Percentiles rank a stretch among this genome's conserved stretches.
Evolutionary conservation across 164 flowering plant genomes (phyloP).

Genomic region (Vitis amurensis): DNA sequence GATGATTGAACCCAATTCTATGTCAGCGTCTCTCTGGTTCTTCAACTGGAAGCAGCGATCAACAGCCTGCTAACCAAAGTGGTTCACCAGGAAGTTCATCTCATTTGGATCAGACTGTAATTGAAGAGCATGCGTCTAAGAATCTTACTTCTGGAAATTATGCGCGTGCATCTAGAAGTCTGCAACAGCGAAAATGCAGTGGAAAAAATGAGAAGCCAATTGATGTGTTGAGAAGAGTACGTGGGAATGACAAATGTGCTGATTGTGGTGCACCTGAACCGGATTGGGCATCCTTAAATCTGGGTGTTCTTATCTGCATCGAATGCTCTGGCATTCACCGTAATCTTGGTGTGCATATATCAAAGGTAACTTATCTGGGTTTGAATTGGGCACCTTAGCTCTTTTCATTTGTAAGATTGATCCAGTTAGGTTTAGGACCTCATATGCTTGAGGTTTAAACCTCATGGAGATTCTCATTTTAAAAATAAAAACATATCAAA

Average conservation of each 20-base stretch:
- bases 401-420: constrained; percentile 3
- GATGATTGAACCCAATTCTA: constrained; percentile 6
- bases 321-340: constrained; percentile 99
- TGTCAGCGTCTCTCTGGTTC: constrained; percentile 40
- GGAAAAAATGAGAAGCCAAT: constrained; percentile 78
- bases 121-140: constrained; percentile 56
- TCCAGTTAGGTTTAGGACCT: background rate
- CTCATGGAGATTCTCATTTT: background rate
- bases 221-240: constrained; percentile 63
- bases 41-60: constrained; percentile 62
- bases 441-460: background rate
- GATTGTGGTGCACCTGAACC: constrained; percentile 98
- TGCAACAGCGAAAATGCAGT: constrained; percentile 49
- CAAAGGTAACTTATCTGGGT: constrained; percentile 58
- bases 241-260: constrained; percentile 95
- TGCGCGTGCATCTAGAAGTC: constrained; percentile 54
- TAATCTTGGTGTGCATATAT: constrained; percentile 86
- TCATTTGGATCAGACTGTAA: constrained; percentile 56
- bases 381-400: background rate
- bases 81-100: constrained; percentile 82
- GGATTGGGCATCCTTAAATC: constrained; percentile 98
- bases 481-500: background rate
- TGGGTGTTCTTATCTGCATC: constrained; percentile 93
- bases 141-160: constrained; percentile 34
- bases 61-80: constrained; percentile 66